A percentile compares a stretch with the other conserved stretches of the same genome.
Evolutionary conservation across 108 stramenopile genomes (phyloP).

Genomic region (Pseudonitzschia pungens): DNA sequence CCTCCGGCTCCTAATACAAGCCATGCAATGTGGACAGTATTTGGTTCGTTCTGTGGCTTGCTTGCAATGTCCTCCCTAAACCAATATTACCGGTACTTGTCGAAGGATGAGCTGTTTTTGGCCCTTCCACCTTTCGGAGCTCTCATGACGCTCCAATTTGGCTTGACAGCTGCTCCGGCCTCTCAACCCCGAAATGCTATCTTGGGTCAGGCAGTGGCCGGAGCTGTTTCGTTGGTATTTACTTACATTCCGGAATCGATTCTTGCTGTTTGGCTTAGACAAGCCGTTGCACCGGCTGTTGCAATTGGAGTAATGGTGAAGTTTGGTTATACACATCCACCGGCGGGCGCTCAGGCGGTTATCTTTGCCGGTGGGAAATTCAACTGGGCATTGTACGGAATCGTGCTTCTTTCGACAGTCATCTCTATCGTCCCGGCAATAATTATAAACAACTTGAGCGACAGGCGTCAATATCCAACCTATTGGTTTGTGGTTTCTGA

Average conservation of each 20-base stretch:
- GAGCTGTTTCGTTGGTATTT: constrained; percentile 22
- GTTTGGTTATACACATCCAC: constrained; percentile 55
- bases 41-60: constrained; percentile 36
- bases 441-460: constrained; percentile 50
- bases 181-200: constrained; percentile 56
- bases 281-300: constrained; percentile 30
- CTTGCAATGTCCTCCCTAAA: constrained; percentile 24
- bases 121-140: constrained; percentile 46
- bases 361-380: constrained; percentile 33
- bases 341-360: constrained; percentile 43
- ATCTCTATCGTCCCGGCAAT: constrained; percentile 42
- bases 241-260: constrained; percentile 29
- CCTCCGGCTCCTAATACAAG: constrained; percentile 36
- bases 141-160: constrained; percentile 54
- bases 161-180: constrained; percentile 61
- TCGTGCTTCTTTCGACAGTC: constrained; percentile 33
- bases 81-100: constrained; percentile 16
- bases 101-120: constrained; percentile 15
- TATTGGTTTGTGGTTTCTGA: constrained; percentile 18
- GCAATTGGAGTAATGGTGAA: constrained; percentile 48
- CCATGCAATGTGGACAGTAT: constrained; percentile 36
- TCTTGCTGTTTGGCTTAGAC: constrained; percentile 31
- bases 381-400: constrained; percentile 20
- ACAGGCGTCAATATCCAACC: constrained; percentile 59
- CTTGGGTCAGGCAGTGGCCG: constrained; percentile 39